Evolutionary conservation across 768 basidiomycete genomes (phyloP).

Genomic region (Lactarius sanguifluus): DNA sequence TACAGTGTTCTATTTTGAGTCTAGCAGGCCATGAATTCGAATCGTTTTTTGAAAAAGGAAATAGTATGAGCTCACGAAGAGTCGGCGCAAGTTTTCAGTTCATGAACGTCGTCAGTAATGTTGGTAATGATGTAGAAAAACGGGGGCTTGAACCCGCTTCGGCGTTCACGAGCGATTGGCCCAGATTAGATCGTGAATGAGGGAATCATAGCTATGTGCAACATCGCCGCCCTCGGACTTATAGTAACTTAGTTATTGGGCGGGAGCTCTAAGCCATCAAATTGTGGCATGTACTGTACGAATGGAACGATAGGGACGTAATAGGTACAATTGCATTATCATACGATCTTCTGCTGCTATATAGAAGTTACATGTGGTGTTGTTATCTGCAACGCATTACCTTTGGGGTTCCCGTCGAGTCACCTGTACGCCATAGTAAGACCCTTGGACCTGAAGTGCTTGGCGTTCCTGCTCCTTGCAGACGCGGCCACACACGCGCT

Average conservation of each 20-base stretch:
- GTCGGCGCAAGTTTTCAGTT: neutral
- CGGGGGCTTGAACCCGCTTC: too few relatives aligned
- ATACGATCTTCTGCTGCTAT: neutral
- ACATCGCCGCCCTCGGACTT: neutral
- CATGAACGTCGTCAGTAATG: neutral
- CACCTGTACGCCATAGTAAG: slow-evolving; percentile 7
- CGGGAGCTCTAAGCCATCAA: neutral
- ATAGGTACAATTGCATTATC: slow-evolving; percentile 3
- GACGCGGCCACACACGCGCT: slow-evolving; percentile 16
- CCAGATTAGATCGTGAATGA: neutral
- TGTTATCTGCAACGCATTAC: neutral
- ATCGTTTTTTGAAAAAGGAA: neutral
- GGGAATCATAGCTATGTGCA: neutral
- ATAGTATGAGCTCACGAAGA: neutral
- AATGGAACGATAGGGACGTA: neutral
- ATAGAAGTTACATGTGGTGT: neutral
- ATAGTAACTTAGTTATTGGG: too few relatives aligned
- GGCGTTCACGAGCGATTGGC: neutral
- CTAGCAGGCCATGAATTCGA: neutral
- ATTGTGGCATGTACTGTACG: neutral
- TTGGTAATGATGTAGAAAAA: neutral
- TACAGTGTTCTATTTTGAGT: neutral
- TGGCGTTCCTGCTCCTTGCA: slow-evolving; percentile 9
- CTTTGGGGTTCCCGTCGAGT: slow-evolving; percentile 4
- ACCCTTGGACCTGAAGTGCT: neutral